Evolutionary conservation across 177 flowering plant species (phyloP), one percentile per base, ranked within the genome.

Genomic region (Tripterygium wilfordii): DNA sequence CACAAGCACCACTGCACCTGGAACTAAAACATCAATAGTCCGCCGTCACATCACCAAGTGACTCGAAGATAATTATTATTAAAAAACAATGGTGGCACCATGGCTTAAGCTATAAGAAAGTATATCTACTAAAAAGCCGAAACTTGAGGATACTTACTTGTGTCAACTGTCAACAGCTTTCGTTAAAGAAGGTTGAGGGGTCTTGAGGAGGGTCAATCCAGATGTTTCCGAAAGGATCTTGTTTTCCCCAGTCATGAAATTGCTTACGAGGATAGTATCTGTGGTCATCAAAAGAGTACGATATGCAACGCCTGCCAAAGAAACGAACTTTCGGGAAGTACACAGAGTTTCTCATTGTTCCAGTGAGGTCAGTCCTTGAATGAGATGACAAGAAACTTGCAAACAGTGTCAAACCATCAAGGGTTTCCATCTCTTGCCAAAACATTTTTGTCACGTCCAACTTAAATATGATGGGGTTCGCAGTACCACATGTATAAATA

Each of bases 221-320:
- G 19, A 75, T 64, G 52, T 68, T 66, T 52, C 67, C 76, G 42
- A 72, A 70, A 17, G 80, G 80, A 42, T 70, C 66, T 56, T 65
- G 68, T 45, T 72, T 77, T 39, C 73, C 78, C 76, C 80, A 71
- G 24, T 74, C 76, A 65, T 71, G 57, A 46, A 60, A 65, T 58
- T 79, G 74, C 67, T 71, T 79, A 40, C 76, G 43, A 3, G 85
- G 85, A 41, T 76, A 74, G 58, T 74, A 79, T 71, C 80, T 62
- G 37, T 53, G 17, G 29, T 69, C 62, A 31, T 62, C 62, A 4
- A 77, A 64, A 21, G 83, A 80, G 58, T 65, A 80, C 4, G 76
- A 70, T 35, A 77, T 62, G 68, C 80, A 72, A 8, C 73, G 67
- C 53, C 62, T 77, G 36, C 86, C 83, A 55, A 69, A 77, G 60